Evolutionary conservation across 2,329 filamentous ascomycete species (phyloP).

Genomic region (Chrysosporium keratinophilum): DNA sequence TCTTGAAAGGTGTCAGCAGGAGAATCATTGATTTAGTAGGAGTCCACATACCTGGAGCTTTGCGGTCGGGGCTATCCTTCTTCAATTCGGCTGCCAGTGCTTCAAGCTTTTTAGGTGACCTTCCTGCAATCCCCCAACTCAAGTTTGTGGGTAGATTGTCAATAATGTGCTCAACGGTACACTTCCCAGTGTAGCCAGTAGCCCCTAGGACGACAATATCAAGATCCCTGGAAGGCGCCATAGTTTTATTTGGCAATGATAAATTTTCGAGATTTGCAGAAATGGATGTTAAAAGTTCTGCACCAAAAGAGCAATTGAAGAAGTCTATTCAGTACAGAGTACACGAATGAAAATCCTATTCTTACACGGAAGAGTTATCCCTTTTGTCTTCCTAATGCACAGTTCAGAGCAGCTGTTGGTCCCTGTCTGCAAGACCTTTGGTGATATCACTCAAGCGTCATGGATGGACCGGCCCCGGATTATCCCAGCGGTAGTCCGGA

Average conservation of each 20-base stretch:
- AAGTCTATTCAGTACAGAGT: too few species aligned
- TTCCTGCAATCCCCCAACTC: slow-evolving; percentile 80
- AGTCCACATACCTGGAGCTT: slow-evolving; percentile 51
- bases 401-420: too few species aligned
- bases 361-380: too few species aligned
- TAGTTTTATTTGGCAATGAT: neutral
- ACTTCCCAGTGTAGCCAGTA: slow-evolving; percentile 73
- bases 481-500: neutral
- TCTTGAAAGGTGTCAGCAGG: slow-evolving; percentile 22
- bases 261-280: neutral
- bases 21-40: neutral
- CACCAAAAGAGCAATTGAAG: too few species aligned
- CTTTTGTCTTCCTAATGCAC: too few species aligned
- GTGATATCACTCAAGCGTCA: neutral
- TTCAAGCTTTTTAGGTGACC: slow-evolving; percentile 66
- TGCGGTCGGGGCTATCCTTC: slow-evolving; percentile 56
- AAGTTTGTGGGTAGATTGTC: slow-evolving; percentile 61
- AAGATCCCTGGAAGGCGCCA: slow-evolving; percentile 40
- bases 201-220: slow-evolving; percentile 58
- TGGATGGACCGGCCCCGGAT: too few species aligned
- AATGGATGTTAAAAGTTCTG: neutral
- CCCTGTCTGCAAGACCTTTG: too few species aligned
- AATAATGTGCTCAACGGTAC: slow-evolving; percentile 65
- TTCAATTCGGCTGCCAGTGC: slow-evolving; percentile 57
- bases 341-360: too few species aligned